These are phyloP conservation scores for Wickerhamiella qilinensis DNA, from an alignment of 805 yeast genomes.

Conservation along the genomic window DNA sequence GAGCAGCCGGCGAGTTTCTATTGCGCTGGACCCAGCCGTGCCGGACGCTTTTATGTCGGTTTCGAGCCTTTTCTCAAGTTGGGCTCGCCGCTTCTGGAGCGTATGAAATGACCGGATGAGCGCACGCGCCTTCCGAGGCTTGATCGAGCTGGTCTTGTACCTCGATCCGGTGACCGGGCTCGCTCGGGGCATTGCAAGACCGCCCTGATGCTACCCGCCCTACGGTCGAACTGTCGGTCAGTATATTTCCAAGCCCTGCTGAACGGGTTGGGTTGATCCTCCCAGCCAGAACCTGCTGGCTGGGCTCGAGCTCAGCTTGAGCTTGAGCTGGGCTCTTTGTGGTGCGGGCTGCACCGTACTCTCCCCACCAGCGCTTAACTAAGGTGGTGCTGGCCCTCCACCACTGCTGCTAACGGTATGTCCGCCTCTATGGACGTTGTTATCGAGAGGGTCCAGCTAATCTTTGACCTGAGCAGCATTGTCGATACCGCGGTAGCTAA, in stretches of 20 bases:
- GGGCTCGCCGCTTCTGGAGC: conserved; percentile 24
- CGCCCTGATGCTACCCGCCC: background rate
- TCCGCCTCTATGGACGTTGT: conserved; percentile 8
- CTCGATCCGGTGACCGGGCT: background rate
- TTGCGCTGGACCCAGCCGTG: no score
- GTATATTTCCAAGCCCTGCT: no score
- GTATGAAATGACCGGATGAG: conserved; percentile 67
- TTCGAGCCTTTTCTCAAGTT: background rate
- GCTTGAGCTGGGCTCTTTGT: no score
- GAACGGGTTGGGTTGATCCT: no score
- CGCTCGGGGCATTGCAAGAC: background rate
- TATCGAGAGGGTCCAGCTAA: conserved; percentile 33
- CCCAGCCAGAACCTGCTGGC: no score
- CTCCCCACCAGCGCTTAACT: no score
- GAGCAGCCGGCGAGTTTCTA: background rate
- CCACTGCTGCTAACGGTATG: background rate
- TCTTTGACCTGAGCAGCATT: conserved; percentile 32
- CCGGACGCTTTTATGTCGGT: no score
- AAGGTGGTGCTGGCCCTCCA: background rate
- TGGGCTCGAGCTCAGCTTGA: no score
- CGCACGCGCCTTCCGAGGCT: conserved; percentile 56
- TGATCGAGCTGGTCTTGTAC: conserved; percentile 27
- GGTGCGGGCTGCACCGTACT: no score
- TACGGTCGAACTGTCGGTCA: background rate
- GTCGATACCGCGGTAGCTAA: conserved; percentile 35